phyloP scores from a whole-genome alignment of 1,284 basidiomycete genomes.

The Boletus calvinii region DNA sequence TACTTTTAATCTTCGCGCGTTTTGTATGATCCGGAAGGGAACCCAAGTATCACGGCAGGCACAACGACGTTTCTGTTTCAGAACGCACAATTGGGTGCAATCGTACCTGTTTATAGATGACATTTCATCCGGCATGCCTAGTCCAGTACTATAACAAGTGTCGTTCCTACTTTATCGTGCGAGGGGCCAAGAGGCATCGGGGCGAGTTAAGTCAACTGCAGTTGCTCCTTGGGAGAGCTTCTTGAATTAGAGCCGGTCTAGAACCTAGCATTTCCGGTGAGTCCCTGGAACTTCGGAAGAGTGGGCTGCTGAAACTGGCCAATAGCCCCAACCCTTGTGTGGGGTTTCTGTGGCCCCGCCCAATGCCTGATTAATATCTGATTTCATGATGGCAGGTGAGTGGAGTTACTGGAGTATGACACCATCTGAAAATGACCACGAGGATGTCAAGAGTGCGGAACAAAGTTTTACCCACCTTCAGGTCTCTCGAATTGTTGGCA shows the following conservation, averaged over 20 bases:
- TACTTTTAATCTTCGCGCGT: slow-evolving; percentile 17
- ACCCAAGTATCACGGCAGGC: neutral
- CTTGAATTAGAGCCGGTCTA: neutral
- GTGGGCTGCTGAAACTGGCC: neutral
- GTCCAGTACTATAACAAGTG: neutral
- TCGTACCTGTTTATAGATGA: neutral
- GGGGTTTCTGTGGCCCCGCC: slow-evolving; percentile 16
- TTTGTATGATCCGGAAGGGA: neutral
- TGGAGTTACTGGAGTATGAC: neutral
- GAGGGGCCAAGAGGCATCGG: neutral
- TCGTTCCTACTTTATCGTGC: neutral
- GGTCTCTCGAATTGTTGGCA: neutral
- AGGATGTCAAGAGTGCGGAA: neutral
- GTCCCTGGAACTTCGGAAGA: neutral
- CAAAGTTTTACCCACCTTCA: neutral
- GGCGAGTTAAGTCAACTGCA: neutral
- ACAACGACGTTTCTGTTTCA: neutral
- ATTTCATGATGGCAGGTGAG: slow-evolving; percentile 2
- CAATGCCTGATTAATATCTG: neutral
- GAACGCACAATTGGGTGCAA: neutral
- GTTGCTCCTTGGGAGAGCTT: neutral
- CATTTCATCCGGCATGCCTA: neutral
- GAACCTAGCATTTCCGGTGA: neutral
- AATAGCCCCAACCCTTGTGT: neutral
- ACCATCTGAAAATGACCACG: neutral